Conservation (phyloP, 169 alveolate genomes). For the Plasmodium knowlesi region DNA sequence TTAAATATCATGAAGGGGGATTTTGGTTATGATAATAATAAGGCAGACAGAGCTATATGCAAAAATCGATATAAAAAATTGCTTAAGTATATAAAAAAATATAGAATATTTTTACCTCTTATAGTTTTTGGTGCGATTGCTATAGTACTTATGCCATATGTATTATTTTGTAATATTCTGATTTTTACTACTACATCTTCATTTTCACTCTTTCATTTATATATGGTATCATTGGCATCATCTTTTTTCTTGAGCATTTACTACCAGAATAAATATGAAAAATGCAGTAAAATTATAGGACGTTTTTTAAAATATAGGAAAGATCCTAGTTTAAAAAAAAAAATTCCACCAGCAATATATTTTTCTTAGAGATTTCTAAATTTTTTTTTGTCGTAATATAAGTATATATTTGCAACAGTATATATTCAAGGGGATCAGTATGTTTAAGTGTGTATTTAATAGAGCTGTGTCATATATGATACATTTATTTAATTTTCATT, state of each 20-base stretch:
- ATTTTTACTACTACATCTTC: not conserved
- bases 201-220: not conserved
- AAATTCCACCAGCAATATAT: not conserved
- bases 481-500: not conserved
- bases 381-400: not conserved
- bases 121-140: not conserved
- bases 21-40: not conserved
- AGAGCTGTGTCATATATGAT: not conserved
- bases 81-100: not conserved
- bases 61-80: not conserved
- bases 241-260: not conserved
- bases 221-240: not conserved
- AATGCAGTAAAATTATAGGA: not conserved
- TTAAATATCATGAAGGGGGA: not conserved
- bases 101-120: not conserved
- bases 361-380: not conserved
- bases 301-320: not conserved
- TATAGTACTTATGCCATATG: not conserved
- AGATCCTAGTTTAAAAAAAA: not conserved
- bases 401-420: not conserved
- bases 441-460: not conserved
- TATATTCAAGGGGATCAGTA: not conserved
- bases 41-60: not conserved
- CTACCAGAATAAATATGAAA: not conserved
- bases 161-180: not conserved